Evolutionary conservation across 768 basidiomycete species (phyloP).

Genomic region (Phanerochaete carnosa): DNA sequence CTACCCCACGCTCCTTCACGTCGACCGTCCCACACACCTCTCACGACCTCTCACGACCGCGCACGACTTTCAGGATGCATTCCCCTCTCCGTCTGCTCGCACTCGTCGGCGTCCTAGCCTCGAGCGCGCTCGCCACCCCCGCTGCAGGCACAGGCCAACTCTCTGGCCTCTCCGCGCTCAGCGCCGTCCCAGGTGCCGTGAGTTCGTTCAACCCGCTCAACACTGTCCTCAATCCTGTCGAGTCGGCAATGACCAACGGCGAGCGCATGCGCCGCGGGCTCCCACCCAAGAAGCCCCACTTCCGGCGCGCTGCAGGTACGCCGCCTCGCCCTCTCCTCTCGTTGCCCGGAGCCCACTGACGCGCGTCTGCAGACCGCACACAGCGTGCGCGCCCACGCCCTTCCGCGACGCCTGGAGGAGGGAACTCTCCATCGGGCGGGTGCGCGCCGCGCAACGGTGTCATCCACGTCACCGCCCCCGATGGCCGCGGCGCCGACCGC

Average conservation of each 20-base stretch:
- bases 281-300: slow-evolving; percentile 16
- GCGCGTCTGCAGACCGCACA: not conserved
- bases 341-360: not conserved
- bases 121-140: slow-evolving; percentile 1
- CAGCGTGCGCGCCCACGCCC: slow-evolving; percentile 8
- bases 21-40: not conserved
- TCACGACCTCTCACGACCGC: not conserved
- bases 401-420: slow-evolving; percentile 1
- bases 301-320: slow-evolving; percentile 10
- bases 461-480: slow-evolving; percentile 7
- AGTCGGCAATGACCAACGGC: slow-evolving; percentile 16
- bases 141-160: not conserved
- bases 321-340: not conserved
- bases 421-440: not conserved
- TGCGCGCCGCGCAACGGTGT: slow-evolving; percentile 7
- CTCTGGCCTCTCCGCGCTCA: not conserved
- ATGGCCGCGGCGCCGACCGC: not conserved
- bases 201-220: slow-evolving; percentile 14
- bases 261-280: slow-evolving; percentile 18
- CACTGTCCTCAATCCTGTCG: slow-evolving; percentile 7
- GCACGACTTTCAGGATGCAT: not conserved
- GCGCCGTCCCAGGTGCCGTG: not conserved
- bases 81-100: not conserved
- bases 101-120: not conserved
- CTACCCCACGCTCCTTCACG: not conserved